Evolutionary conservation across 352 stramenopile genomes (phyloP), one percentile per base, ranked within the genome.

Genomic region (Pelagophyceae sp.): DNA sequence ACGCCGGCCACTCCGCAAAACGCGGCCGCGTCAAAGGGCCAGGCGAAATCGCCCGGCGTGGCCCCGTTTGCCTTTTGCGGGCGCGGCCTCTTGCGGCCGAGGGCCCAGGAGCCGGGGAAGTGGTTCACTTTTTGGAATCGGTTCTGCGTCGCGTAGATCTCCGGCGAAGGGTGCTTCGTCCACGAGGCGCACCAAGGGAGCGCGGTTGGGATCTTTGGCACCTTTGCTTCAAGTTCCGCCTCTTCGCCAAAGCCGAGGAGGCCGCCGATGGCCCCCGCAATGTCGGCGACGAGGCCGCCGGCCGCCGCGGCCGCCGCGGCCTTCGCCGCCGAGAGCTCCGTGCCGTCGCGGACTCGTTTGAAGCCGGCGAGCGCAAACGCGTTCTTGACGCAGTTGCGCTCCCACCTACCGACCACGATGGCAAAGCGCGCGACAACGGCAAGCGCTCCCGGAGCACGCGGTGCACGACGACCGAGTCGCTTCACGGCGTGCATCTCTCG

Each of bases 381-480:
- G 69, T 95, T 93, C 81, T 95, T 95, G n/a, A 96, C 88, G 77
- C 90, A 95, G 80, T 95, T 95, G 38, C 91, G 88, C 75, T 95
- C 91, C 91, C 91, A 96, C 51, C 93, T 90, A 0, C 88, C n/a
- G n/a, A n/a, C n/a, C n/a, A n/a, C n/a, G n/a, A n/a, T n/a, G n/a
- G n/a, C n/a, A 91, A n/a, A n/a, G n/a, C n/a, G n/a, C n/a, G n/a
- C n/a, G n/a, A n/a, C n/a, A n/a, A n/a, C n/a, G n/a, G n/a, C n/a
- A n/a, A n/a, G n/a, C n/a, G n/a, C n/a, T n/a, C n/a, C n/a, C n/a
- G n/a, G n/a, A n/a, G n/a, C n/a, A n/a, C n/a, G n/a, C n/a, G n/a
- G n/a, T n/a, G n/a, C n/a, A n/a, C n/a, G n/a, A n/a, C n/a, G n/a
- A n/a, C n/a, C n/a, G n/a, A n/a, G n/a, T n/a, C n/a, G n/a, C n/a